phyloP scores from a whole-genome alignment of 768 basidiomycete species.

The Hypholoma sublateritium region DNA sequence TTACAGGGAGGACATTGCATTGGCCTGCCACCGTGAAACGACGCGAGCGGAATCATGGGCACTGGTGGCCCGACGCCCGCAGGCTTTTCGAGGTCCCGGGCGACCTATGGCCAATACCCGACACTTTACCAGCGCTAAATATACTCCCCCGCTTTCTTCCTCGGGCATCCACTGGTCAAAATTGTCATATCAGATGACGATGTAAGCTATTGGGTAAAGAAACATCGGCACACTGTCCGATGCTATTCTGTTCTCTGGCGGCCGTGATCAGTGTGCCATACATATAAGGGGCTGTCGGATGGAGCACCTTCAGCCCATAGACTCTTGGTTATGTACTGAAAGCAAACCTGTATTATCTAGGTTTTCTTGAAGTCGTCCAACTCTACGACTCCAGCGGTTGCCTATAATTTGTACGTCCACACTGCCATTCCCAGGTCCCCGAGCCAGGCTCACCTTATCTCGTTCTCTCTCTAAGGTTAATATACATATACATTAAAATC shows the following conservation, averaged over 20 bases:
- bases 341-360: neutral
- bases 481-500: neutral
- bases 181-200: slow-evolving; percentile 2
- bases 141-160: neutral
- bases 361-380: neutral
- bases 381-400: neutral
- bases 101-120: neutral
- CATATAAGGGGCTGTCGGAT: neutral
- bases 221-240: neutral
- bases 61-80: neutral
- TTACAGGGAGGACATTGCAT: neutral
- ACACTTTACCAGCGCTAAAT: neutral
- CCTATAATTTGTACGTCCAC: neutral
- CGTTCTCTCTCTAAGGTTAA: neutral
- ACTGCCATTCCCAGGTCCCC: neutral
- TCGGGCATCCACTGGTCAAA: neutral
- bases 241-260: neutral
- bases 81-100: neutral
- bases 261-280: neutral
- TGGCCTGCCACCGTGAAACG: slow-evolving; percentile 2
- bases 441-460: too few relatives aligned
- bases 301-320: neutral
- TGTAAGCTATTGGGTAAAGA: neutral
- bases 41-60: neutral
- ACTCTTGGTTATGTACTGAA: slow-evolving; percentile 5